A percentile compares a stretch with the other conserved stretches of the same genome.
phyloP scores from a whole-genome alignment of 1,139 yeast genomes.

The Saccharomyces pastorianus region DNA sequence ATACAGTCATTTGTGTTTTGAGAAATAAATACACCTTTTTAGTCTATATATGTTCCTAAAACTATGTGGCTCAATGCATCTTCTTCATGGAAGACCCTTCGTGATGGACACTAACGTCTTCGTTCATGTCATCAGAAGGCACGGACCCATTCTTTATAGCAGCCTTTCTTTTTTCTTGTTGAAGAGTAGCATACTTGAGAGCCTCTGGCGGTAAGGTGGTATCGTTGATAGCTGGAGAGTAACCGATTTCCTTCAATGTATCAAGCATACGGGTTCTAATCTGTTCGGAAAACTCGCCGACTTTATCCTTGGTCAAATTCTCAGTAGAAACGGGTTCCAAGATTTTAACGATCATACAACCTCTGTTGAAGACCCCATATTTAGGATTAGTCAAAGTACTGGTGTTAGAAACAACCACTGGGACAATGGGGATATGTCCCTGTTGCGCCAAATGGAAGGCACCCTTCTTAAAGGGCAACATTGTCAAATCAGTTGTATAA shows the following conservation, averaged over 20 bases:
- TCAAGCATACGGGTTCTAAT: conserved; percentile 37
- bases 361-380: conserved; percentile 49
- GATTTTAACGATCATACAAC: conserved; percentile 59
- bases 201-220: conserved; percentile 27
- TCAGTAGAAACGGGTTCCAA: conserved; percentile 59
- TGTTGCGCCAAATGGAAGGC: conserved; percentile 96
- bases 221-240: conserved; percentile 32
- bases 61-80: background rate
- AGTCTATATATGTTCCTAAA: background rate
- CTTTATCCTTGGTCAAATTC: conserved; percentile 53
- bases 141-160: background rate
- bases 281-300: conserved; percentile 41
- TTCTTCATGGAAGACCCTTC: background rate
- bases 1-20: background rate
- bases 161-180: background rate
- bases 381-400: conserved; percentile 61
- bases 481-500: conserved; percentile 52
- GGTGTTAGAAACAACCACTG: conserved; percentile 80
- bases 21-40: background rate
- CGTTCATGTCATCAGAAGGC: background rate
- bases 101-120: background rate
- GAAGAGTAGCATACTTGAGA: conserved; percentile 6
- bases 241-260: conserved; percentile 37
- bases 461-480: conserved; percentile 90
- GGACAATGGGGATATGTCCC: conserved; percentile 82